Percentiles rank a stretch among this genome's conserved stretches.
Evolutionary conservation across 371 early-diverging fungal genomes (phyloP).

Genomic region (Apophysomyces variabilis): DNA sequence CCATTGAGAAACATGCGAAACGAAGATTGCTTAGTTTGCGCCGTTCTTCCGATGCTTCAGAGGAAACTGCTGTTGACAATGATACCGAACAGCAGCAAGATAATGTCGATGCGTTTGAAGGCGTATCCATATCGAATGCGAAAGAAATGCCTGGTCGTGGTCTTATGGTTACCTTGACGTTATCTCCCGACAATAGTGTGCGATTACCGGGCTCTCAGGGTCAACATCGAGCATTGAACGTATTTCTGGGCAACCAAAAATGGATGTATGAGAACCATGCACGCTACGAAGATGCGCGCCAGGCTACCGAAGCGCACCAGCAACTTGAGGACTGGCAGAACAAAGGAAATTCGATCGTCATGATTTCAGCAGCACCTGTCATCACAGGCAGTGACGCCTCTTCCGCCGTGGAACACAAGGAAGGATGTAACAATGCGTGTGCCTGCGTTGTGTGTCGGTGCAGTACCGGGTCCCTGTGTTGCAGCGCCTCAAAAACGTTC

Average conservation of each 20-base stretch:
- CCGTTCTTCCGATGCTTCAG: slow-evolving; percentile 1
- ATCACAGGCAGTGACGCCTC: slow-evolving; percentile 2
- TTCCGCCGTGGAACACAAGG: slow-evolving; percentile 22
- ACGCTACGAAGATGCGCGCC: slow-evolving; percentile 46
- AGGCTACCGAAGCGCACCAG: slow-evolving; percentile 33
- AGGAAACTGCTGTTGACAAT: slow-evolving; percentile 12
- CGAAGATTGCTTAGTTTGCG: neutral
- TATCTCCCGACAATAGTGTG: slow-evolving; percentile 28
- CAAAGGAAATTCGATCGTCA: slow-evolving; percentile 66
- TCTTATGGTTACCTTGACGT: slow-evolving; percentile 52
- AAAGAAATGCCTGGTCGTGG: slow-evolving; percentile 74
- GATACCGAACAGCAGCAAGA: slow-evolving; percentile 16
- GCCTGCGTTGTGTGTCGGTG: slow-evolving; percentile 56
- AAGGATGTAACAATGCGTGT: slow-evolving; percentile 48
- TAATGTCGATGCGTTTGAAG: slow-evolving; percentile 44
- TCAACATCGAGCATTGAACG: slow-evolving; percentile 50
- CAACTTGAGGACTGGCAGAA: slow-evolving; percentile 58
- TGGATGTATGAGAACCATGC: slow-evolving; percentile 76
- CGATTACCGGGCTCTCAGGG: slow-evolving; percentile 34
- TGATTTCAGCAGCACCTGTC: slow-evolving; percentile 60
- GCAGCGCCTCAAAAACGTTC: slow-evolving; percentile 41
- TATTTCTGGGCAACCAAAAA: slow-evolving; percentile 68
- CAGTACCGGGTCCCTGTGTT: slow-evolving; percentile 41
- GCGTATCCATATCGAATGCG: slow-evolving; percentile 56
- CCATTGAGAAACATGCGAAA: slow-evolving; percentile 44